These are phyloP conservation scores for Malassezia restricta DNA, from an alignment of 1,284 basidiomycete genomes.

Conservation along the genomic window DNA sequence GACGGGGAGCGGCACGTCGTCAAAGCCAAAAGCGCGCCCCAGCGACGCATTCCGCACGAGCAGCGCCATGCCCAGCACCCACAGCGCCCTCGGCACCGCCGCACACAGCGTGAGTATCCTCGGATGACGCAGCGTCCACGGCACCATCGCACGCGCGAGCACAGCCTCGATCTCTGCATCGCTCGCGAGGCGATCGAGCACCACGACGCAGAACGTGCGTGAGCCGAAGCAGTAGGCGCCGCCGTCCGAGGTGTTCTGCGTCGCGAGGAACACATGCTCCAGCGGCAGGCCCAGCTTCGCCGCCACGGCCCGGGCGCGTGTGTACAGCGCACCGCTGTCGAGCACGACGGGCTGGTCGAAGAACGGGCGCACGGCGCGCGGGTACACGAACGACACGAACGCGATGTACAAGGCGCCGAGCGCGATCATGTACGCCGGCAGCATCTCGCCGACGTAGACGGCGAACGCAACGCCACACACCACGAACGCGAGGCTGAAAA, in stretches of 20 bases:
- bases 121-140: not conserved
- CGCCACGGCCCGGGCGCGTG: not conserved
- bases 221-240: not conserved
- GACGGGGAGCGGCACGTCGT: slow-evolving; percentile 32
- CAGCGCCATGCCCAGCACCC: slow-evolving; percentile 75
- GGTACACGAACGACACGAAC: not conserved
- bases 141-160: not conserved
- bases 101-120: not conserved
- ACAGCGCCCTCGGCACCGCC: slow-evolving; percentile 72
- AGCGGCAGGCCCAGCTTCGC: not conserved
- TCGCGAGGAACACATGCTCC: not conserved
- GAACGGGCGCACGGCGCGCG: not conserved
- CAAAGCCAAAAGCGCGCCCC: slow-evolving; percentile 72
- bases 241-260: not conserved
- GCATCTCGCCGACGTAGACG: not conserved
- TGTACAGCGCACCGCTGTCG: not conserved
- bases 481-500: not conserved
- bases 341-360: not conserved
- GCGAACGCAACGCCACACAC: not conserved
- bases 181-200: not conserved
- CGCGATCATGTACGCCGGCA: not conserved
- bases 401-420: too few relatives aligned
- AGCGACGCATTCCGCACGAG: slow-evolving; percentile 70
- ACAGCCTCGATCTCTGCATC: not conserved
- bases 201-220: not conserved